phyloP scores from a whole-genome alignment of 805 yeast genomes.

The Metschnikowia koreensis region DNA sequence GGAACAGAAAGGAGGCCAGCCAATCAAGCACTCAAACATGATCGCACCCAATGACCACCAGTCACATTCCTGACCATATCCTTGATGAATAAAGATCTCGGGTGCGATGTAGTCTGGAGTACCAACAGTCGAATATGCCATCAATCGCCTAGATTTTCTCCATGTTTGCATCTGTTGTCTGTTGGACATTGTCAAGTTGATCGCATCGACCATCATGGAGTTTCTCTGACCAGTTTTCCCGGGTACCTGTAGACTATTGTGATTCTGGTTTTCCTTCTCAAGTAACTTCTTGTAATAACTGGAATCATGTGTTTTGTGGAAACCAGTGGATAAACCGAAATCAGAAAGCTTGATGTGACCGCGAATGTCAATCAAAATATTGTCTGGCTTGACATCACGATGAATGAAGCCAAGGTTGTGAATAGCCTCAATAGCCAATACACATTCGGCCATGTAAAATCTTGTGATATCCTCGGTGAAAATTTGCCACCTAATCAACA shows the following conservation, averaged over 20 bases:
- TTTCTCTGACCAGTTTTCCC: constrained; percentile 44
- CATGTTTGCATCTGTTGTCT: constrained; percentile 94
- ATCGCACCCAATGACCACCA: constrained; percentile 98
- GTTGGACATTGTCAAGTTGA: constrained; percentile 91
- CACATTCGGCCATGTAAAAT: constrained; percentile 95
- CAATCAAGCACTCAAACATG: constrained; percentile 93
- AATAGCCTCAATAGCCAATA: constrained; percentile 89
- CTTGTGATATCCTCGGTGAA: constrained; percentile 91
- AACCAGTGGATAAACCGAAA: constrained; percentile 84
- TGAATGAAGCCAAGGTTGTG: constrained; percentile 93
- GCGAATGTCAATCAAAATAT: constrained; percentile 78
- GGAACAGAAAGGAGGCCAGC: constrained; percentile 97
- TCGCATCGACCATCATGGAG: constrained; percentile 88
- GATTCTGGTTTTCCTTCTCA: constrained; percentile 53
- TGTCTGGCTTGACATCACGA: constrained; percentile 97
- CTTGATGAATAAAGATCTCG: constrained; percentile 87
- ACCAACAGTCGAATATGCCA: constrained; percentile 97
- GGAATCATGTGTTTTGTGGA: constrained; percentile 89
- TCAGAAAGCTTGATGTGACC: constrained; percentile 71
- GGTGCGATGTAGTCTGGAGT: constrained; percentile 97
- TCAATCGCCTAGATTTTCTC: constrained; percentile 85
- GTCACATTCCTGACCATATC: constrained; percentile 95
- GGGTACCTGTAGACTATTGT: constrained; percentile 21
- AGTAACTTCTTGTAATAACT: constrained; percentile 79
- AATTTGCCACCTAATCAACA: constrained; percentile 92